Conservation (phyloP, 208 protist species). For the Leishmania turanica region DNA sequence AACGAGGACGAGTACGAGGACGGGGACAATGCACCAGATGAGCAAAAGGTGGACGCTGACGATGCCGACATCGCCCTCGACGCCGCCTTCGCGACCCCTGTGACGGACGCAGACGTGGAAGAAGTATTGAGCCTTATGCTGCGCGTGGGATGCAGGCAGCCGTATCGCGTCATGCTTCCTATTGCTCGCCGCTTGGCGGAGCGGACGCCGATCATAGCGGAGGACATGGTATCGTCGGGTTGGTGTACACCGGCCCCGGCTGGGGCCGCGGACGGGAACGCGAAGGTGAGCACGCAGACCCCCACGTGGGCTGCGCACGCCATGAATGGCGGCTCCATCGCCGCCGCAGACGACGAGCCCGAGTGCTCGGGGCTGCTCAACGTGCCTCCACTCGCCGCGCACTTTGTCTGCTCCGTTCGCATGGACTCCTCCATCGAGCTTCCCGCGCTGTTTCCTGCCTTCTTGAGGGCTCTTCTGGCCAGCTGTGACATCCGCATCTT, state of each 20-base stretch:
- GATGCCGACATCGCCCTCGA: background rate
- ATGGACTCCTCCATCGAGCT: slow-evolving; percentile 35
- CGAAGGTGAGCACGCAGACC: background rate
- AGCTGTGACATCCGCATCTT: slow-evolving; percentile 54
- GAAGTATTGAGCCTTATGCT: slow-evolving; percentile 30
- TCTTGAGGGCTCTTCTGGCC: slow-evolving; percentile 42
- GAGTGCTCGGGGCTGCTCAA: background rate
- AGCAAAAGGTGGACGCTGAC: background rate
- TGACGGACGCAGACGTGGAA: slow-evolving; percentile 39
- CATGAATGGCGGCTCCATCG: background rate
- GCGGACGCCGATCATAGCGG: background rate
- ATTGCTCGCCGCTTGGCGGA: slow-evolving; percentile 10
- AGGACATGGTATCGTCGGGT: background rate
- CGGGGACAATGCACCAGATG: background rate
- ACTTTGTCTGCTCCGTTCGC: slow-evolving; percentile 69
- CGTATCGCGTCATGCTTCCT: slow-evolving; percentile 3
- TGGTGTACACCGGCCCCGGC: background rate
- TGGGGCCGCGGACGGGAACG: background rate
- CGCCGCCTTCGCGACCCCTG: slow-evolving; percentile 2
- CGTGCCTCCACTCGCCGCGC: slow-evolving; percentile 36
- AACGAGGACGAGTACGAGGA: background rate
- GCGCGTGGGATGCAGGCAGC: slow-evolving; percentile 25
- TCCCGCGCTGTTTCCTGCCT: slow-evolving; percentile 26
- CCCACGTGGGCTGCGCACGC: slow-evolving; percentile 1
- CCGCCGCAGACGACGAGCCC: background rate